phyloP scores from a whole-genome alignment of 352 stramenopile genomes.

The Globisporangium emineosum region DNA sequence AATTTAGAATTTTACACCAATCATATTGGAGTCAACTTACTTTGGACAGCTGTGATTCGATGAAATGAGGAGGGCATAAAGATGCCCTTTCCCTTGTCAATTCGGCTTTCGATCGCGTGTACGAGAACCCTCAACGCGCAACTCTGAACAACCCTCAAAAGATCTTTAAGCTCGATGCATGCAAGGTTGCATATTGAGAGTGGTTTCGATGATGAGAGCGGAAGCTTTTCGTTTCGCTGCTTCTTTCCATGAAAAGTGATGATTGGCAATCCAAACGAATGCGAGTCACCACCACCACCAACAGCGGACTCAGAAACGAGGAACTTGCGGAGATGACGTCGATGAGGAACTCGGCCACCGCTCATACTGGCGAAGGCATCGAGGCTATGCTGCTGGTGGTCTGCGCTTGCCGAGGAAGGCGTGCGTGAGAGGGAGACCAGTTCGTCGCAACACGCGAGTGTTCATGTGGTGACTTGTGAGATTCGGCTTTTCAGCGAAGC shows the following conservation, averaged over 20 bases:
- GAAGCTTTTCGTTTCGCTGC: not conserved
- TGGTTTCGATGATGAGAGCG: not conserved
- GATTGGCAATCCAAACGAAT: not conserved
- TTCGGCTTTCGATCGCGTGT: not conserved
- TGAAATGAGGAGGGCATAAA: not conserved
- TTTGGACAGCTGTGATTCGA: not conserved
- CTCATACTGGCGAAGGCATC: too few species aligned
- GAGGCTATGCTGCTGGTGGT: too few species aligned
- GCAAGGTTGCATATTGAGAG: not conserved
- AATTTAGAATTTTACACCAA: not conserved
- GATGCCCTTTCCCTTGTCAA: not conserved
- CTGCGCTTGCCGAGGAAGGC: too few species aligned
- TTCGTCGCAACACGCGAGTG: too few species aligned
- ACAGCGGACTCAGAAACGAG: too few species aligned
- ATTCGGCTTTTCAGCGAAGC: too few species aligned
- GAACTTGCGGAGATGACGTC: too few species aligned
- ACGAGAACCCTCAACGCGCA: not conserved
- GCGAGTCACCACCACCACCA: too few species aligned
- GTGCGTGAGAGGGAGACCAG: too few species aligned
- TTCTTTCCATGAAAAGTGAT: conserved; percentile 1
- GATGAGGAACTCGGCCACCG: too few species aligned
- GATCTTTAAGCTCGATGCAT: not conserved
- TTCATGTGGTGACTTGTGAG: too few species aligned
- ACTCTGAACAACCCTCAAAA: not conserved
- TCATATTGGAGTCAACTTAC: not conserved